phyloP scores from a whole-genome alignment of 208 protist genomes.

The Porcisia hertigi region DNA sequence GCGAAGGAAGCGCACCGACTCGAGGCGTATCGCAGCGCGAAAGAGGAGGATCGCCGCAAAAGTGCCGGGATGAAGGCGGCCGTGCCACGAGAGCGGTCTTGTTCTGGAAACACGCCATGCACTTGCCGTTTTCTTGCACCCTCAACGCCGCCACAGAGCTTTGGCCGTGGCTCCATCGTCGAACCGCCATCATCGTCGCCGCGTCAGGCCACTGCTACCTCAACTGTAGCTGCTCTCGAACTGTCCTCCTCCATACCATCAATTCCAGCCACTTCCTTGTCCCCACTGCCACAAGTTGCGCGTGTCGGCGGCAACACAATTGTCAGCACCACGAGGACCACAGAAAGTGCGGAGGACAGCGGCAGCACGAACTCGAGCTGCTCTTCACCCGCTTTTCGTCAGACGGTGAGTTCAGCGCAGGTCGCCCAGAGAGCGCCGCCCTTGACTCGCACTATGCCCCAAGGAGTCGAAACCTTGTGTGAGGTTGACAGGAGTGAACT shows the following conservation, averaged over 20 bases:
- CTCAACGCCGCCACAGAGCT: not conserved
- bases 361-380: not conserved
- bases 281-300: not conserved
- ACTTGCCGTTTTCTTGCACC: not conserved
- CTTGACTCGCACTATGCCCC: not conserved
- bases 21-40: slow-evolving; percentile 11
- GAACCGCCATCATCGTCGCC: not conserved
- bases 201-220: not conserved
- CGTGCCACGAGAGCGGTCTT: not conserved
- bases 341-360: not conserved
- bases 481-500: not conserved
- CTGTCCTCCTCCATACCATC: not conserved
- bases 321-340: not conserved
- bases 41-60: not conserved
- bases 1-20: slow-evolving; percentile 18
- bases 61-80: not conserved
- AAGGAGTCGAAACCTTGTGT: not conserved
- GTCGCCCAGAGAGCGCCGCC: not conserved
- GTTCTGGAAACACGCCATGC: not conserved
- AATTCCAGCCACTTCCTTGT: not conserved
- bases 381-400: not conserved
- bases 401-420: not conserved
- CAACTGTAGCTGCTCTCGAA: not conserved
- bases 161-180: not conserved
- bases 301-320: not conserved